Evolutionary conservation across 208 protist genomes (phyloP).

Genomic region (Crithidia sp.): DNA sequence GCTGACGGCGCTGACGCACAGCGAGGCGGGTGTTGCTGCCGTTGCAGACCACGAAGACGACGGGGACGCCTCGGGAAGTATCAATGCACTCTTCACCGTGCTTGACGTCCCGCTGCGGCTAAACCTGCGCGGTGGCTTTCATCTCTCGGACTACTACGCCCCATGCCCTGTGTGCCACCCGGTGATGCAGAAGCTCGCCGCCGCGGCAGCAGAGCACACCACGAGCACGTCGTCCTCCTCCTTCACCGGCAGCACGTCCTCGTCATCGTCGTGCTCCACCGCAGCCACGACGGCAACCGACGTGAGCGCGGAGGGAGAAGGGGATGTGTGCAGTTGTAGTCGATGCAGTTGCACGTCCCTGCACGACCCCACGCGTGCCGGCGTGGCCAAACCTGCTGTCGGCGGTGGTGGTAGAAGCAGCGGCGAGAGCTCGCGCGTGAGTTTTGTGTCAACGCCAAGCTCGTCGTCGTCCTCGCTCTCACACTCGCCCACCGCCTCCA

Average conservation of each 20-base stretch:
- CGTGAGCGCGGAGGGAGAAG: not conserved
- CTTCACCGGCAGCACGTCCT: not conserved
- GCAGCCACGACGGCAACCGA: not conserved
- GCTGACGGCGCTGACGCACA: not conserved
- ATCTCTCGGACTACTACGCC: slow-evolving; percentile 38
- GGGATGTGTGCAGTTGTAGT: too few species aligned
- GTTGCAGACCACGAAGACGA: slow-evolving; percentile 1
- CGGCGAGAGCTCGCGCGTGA: not conserved
- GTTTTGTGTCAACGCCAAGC: not conserved
- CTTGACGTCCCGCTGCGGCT: slow-evolving; percentile 24
- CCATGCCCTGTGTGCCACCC: slow-evolving; percentile 39
- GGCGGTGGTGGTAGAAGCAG: not conserved
- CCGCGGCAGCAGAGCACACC: not conserved
- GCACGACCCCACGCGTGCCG: too few species aligned
- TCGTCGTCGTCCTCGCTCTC: not conserved
- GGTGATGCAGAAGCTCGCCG: slow-evolving; percentile 18
- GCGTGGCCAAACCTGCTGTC: too few species aligned
- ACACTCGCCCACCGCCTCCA: not conserved
- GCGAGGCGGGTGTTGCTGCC: not conserved
- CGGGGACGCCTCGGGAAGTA: not conserved
- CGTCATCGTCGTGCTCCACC: not conserved
- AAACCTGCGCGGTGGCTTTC: slow-evolving; percentile 33
- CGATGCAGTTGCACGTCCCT: too few species aligned
- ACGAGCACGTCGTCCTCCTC: not conserved
- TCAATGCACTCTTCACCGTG: slow-evolving; percentile 27